Conservation (phyloP, 2,329 filamentous ascomycete species). For the Fusarium sp. region DNA sequence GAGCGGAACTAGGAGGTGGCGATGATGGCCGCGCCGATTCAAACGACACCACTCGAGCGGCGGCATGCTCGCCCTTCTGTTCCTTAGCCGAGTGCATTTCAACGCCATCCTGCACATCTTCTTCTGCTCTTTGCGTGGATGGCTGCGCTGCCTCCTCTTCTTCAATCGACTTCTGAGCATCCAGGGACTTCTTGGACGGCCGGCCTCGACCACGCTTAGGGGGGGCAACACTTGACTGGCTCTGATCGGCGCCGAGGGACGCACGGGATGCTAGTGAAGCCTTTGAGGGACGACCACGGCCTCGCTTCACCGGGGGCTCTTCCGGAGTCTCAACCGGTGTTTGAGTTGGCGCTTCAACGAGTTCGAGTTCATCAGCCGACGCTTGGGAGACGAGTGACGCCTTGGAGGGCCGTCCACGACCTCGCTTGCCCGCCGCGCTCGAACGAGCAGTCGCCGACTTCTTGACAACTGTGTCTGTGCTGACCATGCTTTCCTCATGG, state of each 20-base stretch:
- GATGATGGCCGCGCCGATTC: slow-evolving; percentile 38
- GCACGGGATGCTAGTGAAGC: slow-evolving; percentile 44
- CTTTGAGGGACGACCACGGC: slow-evolving; percentile 50
- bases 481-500: slow-evolving; percentile 55
- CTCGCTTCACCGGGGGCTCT: slow-evolving; percentile 44
- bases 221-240: slow-evolving; percentile 37
- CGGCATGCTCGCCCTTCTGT: slow-evolving; percentile 21
- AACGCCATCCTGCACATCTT: slow-evolving; percentile 32
- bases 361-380: slow-evolving; percentile 43
- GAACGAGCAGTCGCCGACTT: slow-evolving; percentile 44
- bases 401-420: slow-evolving; percentile 48
- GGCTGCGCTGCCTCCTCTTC: slow-evolving; percentile 23
- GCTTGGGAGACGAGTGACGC: slow-evolving; percentile 46
- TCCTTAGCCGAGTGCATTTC: slow-evolving; percentile 28
- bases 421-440: slow-evolving; percentile 38
- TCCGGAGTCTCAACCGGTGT: slow-evolving; percentile 12
- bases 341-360: slow-evolving; percentile 34
- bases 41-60: slow-evolving; percentile 34
- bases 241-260: slow-evolving; percentile 38
- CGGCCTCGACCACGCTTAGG: slow-evolving; percentile 48
- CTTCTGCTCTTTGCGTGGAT: slow-evolving; percentile 29
- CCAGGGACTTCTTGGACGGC: slow-evolving; percentile 49
- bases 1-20: slow-evolving; percentile 28
- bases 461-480: slow-evolving; percentile 58
- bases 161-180: slow-evolving; percentile 40